phyloP scores from a whole-genome alignment of 2,329 filamentous ascomycete genomes.

The Alternaria panax region DNA sequence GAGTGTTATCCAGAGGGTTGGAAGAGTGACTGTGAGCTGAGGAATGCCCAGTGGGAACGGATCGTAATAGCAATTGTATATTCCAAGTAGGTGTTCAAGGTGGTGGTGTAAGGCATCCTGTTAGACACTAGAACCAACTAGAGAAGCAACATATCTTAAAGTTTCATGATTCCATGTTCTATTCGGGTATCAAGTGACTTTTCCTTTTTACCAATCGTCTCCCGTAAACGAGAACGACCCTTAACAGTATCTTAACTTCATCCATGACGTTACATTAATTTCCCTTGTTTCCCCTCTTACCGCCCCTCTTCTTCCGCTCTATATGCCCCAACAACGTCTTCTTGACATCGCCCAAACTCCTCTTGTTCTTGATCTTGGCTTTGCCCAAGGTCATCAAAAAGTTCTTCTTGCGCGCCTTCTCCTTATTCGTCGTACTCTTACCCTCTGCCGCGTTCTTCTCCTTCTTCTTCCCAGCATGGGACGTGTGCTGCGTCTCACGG shows the following conservation, averaged over 20 bases:
- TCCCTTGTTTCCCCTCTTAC: conserved; percentile 74
- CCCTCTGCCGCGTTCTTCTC: conserved; percentile 87
- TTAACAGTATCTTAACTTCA: too few relatives aligned
- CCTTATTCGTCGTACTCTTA: conserved; percentile 96
- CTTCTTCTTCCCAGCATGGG: conserved; percentile 81
- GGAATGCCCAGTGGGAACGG: too few relatives aligned
- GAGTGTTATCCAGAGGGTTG: too few relatives aligned
- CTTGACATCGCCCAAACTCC: conserved; percentile 85
- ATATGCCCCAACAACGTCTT: conserved; percentile 83
- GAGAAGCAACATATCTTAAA: neutral
- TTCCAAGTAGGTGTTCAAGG: neutral
- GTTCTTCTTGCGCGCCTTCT: conserved; percentile 98
- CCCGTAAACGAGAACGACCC: neutral
- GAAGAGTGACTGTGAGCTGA: neutral
- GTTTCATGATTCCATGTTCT: neutral
- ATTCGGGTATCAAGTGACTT: conserved; percentile 6
- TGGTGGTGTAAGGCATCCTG: neutral
- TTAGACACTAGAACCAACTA: neutral
- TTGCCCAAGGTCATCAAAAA: conserved; percentile 98
- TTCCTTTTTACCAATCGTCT: neutral
- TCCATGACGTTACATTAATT: too few relatives aligned
- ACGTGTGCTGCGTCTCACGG: conserved; percentile 84
- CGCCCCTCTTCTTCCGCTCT: conserved; percentile 82
- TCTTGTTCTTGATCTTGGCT: conserved; percentile 93
- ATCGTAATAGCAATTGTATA: neutral